Evolutionary conservation across 2,329 filamentous ascomycete species (phyloP).

Genomic region (Fusarium sp.): DNA sequence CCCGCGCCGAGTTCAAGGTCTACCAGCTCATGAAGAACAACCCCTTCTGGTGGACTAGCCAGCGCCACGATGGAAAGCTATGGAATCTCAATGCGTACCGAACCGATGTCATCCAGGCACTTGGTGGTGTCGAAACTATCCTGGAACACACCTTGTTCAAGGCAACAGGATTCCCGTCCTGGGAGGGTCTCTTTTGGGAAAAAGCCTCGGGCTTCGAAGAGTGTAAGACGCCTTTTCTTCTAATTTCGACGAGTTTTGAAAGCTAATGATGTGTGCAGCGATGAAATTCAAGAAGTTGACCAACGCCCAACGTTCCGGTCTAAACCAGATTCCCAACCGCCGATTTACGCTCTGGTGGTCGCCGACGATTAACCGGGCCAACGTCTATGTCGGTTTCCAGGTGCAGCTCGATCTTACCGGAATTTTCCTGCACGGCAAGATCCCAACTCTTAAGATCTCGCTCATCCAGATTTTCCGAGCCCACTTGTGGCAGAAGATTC

Average conservation of each 20-base stretch:
- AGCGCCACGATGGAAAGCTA: slow-evolving; percentile 95
- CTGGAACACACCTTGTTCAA: slow-evolving; percentile 97
- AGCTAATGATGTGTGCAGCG: slow-evolving; percentile 67
- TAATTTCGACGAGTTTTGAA: too few relatives aligned
- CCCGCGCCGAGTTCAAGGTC: slow-evolving; percentile 96
- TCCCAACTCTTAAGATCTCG: slow-evolving; percentile 97
- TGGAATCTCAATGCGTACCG: slow-evolving; percentile 98
- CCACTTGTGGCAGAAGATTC: slow-evolving; percentile 99
- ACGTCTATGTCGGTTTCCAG: slow-evolving; percentile 99
- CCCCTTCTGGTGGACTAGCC: slow-evolving; percentile 99
- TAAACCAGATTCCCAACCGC: slow-evolving; percentile 99
- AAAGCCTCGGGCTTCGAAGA: slow-evolving; percentile 61
- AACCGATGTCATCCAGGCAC: slow-evolving; percentile 95
- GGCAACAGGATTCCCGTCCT: slow-evolving; percentile 95
- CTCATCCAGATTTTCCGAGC: slow-evolving; percentile 99
- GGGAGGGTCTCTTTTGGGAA: slow-evolving; percentile 97
- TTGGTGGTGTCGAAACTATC: slow-evolving; percentile 98
- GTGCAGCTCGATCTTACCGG: slow-evolving; percentile 97
- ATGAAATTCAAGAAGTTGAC: slow-evolving; percentile 99
- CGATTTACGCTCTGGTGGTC: slow-evolving; percentile 99
- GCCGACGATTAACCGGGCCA: slow-evolving; percentile 92
- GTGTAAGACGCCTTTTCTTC: too few relatives aligned
- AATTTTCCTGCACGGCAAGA: slow-evolving; percentile 99
- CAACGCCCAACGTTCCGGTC: slow-evolving; percentile 94
- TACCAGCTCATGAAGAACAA: slow-evolving; percentile 99